Conservation (phyloP, 768 basidiomycete species). For the Boletus subparvulus region DNA sequence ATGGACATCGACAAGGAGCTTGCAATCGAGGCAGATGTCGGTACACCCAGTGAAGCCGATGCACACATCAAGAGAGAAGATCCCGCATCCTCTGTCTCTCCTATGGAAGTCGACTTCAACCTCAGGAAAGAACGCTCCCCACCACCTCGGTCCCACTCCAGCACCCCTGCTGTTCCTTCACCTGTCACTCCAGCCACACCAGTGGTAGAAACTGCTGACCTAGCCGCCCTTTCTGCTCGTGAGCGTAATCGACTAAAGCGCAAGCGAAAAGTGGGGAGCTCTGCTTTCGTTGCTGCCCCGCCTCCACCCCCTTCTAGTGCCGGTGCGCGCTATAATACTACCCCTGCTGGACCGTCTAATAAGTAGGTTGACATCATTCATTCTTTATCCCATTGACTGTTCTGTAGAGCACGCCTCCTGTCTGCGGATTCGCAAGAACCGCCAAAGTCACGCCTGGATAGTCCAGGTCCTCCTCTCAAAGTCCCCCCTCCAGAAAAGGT, state of each 20-base stretch:
- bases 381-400: slow-evolving; percentile 2
- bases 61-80: slow-evolving; percentile 40
- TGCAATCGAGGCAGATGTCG: slow-evolving; percentile 53
- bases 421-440: slow-evolving; percentile 55
- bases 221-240: slow-evolving; percentile 74
- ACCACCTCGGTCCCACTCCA: slow-evolving; percentile 43
- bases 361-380: slow-evolving; percentile 42
- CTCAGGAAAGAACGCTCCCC: slow-evolving; percentile 41
- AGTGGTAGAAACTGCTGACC: slow-evolving; percentile 41
- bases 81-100: slow-evolving; percentile 34
- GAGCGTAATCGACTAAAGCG: slow-evolving; percentile 94
- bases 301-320: slow-evolving; percentile 55
- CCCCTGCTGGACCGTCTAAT: slow-evolving; percentile 56
- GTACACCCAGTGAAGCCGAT: slow-evolving; percentile 45
- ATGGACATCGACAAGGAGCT: slow-evolving; percentile 87
- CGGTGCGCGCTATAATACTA: slow-evolving; percentile 60
- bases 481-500: slow-evolving; percentile 57
- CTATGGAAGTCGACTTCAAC: slow-evolving; percentile 46
- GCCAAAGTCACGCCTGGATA: slow-evolving; percentile 55
- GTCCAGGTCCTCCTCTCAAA: slow-evolving; percentile 47
- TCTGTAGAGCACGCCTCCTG: slow-evolving; percentile 68
- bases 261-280: slow-evolving; percentile 86
- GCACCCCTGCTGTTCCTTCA: slow-evolving; percentile 47
- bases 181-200: slow-evolving; percentile 44
- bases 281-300: slow-evolving; percentile 76